phyloP scores from a whole-genome alignment of 768 basidiomycete species.

The Termitomyces sp. region DNA sequence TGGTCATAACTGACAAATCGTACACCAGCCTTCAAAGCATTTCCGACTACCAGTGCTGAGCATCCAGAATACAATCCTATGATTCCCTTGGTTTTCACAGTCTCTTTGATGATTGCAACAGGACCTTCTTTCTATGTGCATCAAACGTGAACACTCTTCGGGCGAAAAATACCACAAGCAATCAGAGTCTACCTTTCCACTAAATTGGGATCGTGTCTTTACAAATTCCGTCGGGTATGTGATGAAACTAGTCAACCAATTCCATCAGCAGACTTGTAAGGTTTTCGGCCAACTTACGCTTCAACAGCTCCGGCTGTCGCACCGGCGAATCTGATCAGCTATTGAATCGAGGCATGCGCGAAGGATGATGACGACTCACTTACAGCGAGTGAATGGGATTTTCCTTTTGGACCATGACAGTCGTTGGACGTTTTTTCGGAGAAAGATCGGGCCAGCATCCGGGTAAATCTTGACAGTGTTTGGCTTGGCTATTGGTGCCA shows the following conservation, averaged over 20 bases:
- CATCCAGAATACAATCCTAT: constrained; percentile 91
- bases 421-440: not conserved
- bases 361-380: constrained; percentile 7
- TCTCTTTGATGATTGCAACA: constrained; percentile 67
- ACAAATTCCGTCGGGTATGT: constrained; percentile 91
- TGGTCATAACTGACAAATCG: constrained; percentile 93
- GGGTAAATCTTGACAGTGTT: not conserved
- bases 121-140: constrained; percentile 51
- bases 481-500: constrained; percentile 1
- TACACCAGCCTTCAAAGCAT: constrained; percentile 92
- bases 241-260: constrained; percentile 46
- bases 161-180: not conserved
- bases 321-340: constrained; percentile 59
- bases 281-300: constrained; percentile 49
- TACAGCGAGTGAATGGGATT: constrained; percentile 79
- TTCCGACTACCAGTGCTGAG: constrained; percentile 84
- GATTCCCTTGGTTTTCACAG: constrained; percentile 70
- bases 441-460: not conserved
- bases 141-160: not conserved
- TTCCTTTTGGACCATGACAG: constrained; percentile 55
- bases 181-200: constrained; percentile 51
- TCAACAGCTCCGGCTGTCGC: constrained; percentile 90
- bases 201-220: constrained; percentile 92
- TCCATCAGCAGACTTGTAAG: constrained; percentile 27
- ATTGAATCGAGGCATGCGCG: not conserved